phyloP scores from a whole-genome alignment of 192 early-diverging fungal genomes.

The Lobosporangium transversale region DNA sequence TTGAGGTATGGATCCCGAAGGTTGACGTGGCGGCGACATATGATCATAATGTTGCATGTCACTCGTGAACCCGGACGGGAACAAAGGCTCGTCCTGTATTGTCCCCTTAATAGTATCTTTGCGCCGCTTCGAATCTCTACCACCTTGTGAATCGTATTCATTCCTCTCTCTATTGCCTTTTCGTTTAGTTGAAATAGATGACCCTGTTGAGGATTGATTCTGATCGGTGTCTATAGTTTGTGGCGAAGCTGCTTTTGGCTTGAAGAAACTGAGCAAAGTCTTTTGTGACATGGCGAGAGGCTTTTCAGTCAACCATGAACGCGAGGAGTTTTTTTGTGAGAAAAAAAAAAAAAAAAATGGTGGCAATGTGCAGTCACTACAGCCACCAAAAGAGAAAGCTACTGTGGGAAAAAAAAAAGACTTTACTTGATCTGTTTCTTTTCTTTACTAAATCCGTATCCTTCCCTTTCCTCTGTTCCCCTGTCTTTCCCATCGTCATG shows the following conservation, averaged over 20 bases:
- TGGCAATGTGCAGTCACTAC: conserved; percentile 11
- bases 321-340: background rate
- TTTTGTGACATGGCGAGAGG: conserved; percentile 13
- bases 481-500: conserved; percentile 7
- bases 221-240: too few species aligned
- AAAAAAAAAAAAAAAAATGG: conserved; percentile 2
- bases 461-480: background rate
- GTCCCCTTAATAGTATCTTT: too few species aligned
- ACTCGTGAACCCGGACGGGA: conserved; percentile 14
- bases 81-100: conserved; percentile 13
- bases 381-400: too few species aligned
- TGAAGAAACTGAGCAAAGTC: conserved; percentile 38
- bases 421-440: background rate
- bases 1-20: too few species aligned
- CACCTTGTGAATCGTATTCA: too few species aligned
- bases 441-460: background rate
- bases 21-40: too few species aligned
- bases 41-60: background rate
- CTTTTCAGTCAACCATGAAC: conserved; percentile 14
- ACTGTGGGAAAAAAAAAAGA: too few species aligned
- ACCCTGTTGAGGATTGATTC: too few species aligned
- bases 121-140: too few species aligned
- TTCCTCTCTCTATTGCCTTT: too few species aligned
- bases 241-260: conserved; percentile 45
- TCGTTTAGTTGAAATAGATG: background rate